These are phyloP conservation scores for Boletus rubroflammeus DNA, from an alignment of 768 basidiomycete genomes.

Conservation along the genomic window DNA sequence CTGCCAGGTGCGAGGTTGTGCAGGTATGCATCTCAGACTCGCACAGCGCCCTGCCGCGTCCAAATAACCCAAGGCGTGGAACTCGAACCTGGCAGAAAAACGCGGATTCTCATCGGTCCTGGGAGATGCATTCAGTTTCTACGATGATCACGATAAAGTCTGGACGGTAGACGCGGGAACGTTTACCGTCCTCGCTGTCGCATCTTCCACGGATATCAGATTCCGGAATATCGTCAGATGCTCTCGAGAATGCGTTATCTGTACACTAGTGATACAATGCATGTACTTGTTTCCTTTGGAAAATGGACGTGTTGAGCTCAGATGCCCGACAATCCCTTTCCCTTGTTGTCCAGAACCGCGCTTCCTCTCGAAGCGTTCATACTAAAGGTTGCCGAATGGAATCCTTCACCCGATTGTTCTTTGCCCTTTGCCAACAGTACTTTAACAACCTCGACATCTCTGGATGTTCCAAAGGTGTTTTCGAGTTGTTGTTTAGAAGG, in stretches of 20 bases:
- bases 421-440: slow-evolving; percentile 62
- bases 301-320: slow-evolving; percentile 15
- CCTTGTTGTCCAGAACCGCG: slow-evolving; percentile 36
- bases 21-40: neutral
- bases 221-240: too few species aligned
- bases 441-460: slow-evolving; percentile 60
- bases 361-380: slow-evolving; percentile 33
- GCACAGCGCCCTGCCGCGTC: neutral
- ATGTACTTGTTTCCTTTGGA: neutral
- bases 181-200: neutral
- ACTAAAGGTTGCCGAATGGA: slow-evolving; percentile 24
- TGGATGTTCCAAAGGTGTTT: slow-evolving; percentile 59
- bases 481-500: slow-evolving; percentile 86
- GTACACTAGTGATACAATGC: slow-evolving; percentile 20
- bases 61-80: too few species aligned
- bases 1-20: too few species aligned
- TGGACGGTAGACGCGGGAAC: neutral
- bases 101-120: neutral
- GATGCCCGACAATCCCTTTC: slow-evolving; percentile 37
- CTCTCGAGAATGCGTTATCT: neutral
- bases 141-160: neutral
- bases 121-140: neutral
- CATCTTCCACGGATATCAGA: neutral
- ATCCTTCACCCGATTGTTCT: slow-evolving; percentile 49
- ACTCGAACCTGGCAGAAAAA: neutral